Percentiles rank a stretch among this genome's conserved stretches.
Evolutionary conservation across 2,329 filamentous ascomycete genomes (phyloP).

Genomic region (Calonectria pseudoreteaudii): DNA sequence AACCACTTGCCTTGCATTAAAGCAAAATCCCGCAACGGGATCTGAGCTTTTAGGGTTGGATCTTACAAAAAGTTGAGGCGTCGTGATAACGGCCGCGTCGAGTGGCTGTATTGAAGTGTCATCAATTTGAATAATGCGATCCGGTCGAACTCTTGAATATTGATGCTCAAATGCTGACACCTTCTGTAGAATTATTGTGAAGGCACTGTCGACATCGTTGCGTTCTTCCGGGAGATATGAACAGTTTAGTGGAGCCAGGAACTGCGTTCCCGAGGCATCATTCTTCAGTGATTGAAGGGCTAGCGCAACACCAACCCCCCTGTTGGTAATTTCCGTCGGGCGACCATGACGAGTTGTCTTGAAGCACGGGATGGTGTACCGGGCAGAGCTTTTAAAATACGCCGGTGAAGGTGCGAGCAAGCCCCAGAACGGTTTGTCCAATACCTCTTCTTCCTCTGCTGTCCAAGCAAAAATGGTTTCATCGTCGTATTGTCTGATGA

Average conservation of each 20-base stretch:
- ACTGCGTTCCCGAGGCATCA: neutral
- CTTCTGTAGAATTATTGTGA: neutral
- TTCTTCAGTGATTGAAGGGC: neutral
- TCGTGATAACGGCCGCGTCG: neutral
- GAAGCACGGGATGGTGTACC: neutral
- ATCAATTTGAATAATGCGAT: neutral
- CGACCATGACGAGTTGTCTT: neutral
- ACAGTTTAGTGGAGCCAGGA: neutral
- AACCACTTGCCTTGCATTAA: neutral
- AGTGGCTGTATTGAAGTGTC: neutral
- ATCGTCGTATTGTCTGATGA: neutral
- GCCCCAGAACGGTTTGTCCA: neutral
- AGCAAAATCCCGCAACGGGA: neutral
- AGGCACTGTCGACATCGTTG: neutral
- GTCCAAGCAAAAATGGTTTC: slow-evolving; percentile 4
- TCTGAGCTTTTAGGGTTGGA: neutral
- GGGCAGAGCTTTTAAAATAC: neutral
- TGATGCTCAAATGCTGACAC: neutral
- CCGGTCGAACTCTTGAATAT: neutral
- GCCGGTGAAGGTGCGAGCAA: neutral
- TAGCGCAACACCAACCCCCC: neutral
- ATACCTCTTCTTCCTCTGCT: neutral
- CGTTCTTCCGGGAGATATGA: neutral
- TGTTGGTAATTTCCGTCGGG: slow-evolving; percentile 10
- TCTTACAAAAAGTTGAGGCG: neutral